These are phyloP conservation scores for Microstroma glucosiphilum DNA, from an alignment of 1,284 basidiomycete species.

Conservation along the genomic window DNA sequence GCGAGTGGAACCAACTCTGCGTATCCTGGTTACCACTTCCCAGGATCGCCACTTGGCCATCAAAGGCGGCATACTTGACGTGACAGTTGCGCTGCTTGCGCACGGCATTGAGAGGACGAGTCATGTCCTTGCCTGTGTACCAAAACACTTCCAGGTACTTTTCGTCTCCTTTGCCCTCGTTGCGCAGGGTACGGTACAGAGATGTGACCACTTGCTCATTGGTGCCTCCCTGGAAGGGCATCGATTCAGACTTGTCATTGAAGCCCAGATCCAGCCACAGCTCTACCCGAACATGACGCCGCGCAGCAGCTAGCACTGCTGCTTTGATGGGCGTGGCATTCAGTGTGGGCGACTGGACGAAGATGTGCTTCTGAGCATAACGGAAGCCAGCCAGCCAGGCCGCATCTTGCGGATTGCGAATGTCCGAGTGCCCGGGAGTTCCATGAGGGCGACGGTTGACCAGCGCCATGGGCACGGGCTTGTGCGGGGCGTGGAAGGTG, in stretches of 20 bases:
- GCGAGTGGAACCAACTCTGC: conserved; percentile 71
- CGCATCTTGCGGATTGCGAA: conserved; percentile 65
- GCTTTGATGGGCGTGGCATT: conserved; percentile 66
- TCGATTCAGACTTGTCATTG: conserved; percentile 58
- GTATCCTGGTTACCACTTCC: conserved; percentile 63
- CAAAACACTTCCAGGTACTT: conserved; percentile 64
- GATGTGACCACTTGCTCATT: conserved; percentile 68
- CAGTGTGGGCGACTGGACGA: conserved; percentile 64
- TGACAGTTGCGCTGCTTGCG: conserved; percentile 67
- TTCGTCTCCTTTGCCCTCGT: conserved; percentile 51
- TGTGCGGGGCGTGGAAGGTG: conserved; percentile 41
- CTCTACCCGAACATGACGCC: conserved; percentile 62
- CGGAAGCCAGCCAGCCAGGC: conserved; percentile 70
- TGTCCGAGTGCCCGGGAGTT: conserved; percentile 58
- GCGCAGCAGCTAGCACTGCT: conserved; percentile 61
- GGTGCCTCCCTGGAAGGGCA: conserved; percentile 73
- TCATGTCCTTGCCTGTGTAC: conserved; percentile 63
- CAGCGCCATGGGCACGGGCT: conserved; percentile 66
- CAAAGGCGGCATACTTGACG: conserved; percentile 68
- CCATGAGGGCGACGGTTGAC: conserved; percentile 66
- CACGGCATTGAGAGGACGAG: conserved; percentile 65
- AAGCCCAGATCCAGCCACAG: conserved; percentile 53
- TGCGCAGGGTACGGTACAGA: conserved; percentile 56
- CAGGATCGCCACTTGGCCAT: conserved; percentile 65
- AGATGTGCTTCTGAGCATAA: conserved; percentile 64